phyloP scores from a whole-genome alignment of 2,329 filamentous ascomycete species.

The Fusarium caatingaense region DNA sequence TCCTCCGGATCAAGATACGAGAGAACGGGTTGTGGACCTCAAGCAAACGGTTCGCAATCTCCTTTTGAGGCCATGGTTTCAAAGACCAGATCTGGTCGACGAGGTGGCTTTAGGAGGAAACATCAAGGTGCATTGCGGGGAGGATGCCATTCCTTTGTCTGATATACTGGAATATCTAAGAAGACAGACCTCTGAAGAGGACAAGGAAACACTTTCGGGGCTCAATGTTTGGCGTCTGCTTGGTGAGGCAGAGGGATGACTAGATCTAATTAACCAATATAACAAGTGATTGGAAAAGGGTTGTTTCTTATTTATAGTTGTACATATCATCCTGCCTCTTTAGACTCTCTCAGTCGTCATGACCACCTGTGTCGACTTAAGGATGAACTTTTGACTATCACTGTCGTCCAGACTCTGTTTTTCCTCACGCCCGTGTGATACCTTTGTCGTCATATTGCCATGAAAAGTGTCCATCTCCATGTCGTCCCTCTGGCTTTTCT shows the following conservation, averaged over 20 bases:
- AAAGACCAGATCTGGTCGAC: background rate
- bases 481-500: background rate
- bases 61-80: background rate
- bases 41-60: background rate
- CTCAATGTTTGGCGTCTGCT: background rate
- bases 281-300: no score
- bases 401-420: constrained; percentile 35
- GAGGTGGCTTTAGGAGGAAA: background rate
- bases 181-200: background rate
- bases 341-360: constrained; percentile 1
- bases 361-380: constrained; percentile 38
- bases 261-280: background rate
- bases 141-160: background rate
- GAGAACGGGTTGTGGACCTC: background rate
- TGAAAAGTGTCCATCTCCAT: constrained; percentile 18
- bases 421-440: constrained; percentile 4
- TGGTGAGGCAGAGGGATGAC: background rate
- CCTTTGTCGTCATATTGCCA: background rate
- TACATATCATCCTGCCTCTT: no score
- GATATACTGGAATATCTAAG: background rate
- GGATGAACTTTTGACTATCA: constrained; percentile 40
- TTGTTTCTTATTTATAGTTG: no score
- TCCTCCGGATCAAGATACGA: background rate
- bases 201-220: background rate
- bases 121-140: background rate